These are phyloP conservation scores for Hyaloscypha hepaticicola DNA, from an alignment of 495 filamentous ascomycete genomes.

Conservation along the genomic window DNA sequence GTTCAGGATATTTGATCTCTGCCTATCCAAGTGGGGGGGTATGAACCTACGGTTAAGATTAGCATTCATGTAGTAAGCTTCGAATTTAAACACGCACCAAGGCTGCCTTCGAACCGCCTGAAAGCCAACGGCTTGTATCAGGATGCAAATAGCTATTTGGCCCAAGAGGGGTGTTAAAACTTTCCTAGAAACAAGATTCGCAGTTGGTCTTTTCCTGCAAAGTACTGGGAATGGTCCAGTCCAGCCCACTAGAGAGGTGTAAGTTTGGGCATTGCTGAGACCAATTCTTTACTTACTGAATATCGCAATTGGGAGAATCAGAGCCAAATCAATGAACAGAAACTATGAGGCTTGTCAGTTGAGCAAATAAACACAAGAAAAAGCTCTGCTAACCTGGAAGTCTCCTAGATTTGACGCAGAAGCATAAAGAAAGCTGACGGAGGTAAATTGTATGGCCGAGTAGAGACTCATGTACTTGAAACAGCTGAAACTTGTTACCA, in stretches of 20 bases:
- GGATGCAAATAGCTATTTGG: slow-evolving; percentile 78
- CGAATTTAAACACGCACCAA: slow-evolving; percentile 56
- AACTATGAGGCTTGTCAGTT: slow-evolving; percentile 53
- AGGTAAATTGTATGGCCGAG: slow-evolving; percentile 98
- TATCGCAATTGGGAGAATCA: slow-evolving; percentile 95
- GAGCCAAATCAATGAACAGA: slow-evolving; percentile 86
- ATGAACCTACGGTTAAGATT: slow-evolving; percentile 59
- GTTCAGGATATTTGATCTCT: slow-evolving; percentile 81
- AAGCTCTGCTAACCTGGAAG: slow-evolving; percentile 64
- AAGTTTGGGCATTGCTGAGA: slow-evolving; percentile 24
- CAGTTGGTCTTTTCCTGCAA: slow-evolving; percentile 81
- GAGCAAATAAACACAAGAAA: not conserved
- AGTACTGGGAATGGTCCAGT: slow-evolving; percentile 78
- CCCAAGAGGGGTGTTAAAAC: slow-evolving; percentile 87
- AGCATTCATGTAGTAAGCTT: not conserved
- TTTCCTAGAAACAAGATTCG: slow-evolving; percentile 90
- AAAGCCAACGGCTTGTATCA: slow-evolving; percentile 75
- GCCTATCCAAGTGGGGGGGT: slow-evolving; percentile 68
- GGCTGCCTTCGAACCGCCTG: slow-evolving; percentile 68
- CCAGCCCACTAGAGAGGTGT: slow-evolving; percentile 75
- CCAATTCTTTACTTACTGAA: slow-evolving; percentile 63
- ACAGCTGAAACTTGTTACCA: slow-evolving; percentile 98
- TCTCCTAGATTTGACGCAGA: slow-evolving; percentile 95
- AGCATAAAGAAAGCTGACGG: slow-evolving; percentile 95
- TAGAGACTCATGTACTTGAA: slow-evolving; percentile 99